Evolutionary conservation across 306 rosid genomes (phyloP), one percentile per base, ranked within the genome.

Genomic region (Vigna radiata): DNA sequence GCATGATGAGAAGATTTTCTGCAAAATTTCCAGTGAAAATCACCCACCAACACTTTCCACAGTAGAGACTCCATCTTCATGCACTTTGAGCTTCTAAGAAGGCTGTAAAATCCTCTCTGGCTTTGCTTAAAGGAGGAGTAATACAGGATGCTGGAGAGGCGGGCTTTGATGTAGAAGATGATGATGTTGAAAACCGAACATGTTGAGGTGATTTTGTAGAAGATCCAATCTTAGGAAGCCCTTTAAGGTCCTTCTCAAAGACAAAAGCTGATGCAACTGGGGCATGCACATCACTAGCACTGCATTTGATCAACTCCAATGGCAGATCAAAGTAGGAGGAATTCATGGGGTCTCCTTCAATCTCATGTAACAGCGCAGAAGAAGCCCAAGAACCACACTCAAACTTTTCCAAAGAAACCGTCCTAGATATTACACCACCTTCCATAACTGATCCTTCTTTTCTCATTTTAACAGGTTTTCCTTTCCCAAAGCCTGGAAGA

Each of bases 321-420:
- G 98, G 98, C 49, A 95, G 86, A 80, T 92, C 98, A 70, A 86
- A 95, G 82, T 86, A 90, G 33, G 84, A 88, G 65, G 67, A 60
- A 31, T 68, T 82, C 16, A 8, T 50, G 6, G 91, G 75, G 16
- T 89, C 90, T 1, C 81, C 92, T 49, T 84, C 91, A 18, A 12
- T 39, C 41, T 88, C 85, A 62, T 59, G 68, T 8, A 75, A 58
- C 53, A 85, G 7, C 47, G 84, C 88, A 6, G 93, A 85, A 21
- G 97, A 86, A 64, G 97, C 96, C 98, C 98, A 95, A 0, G 97
- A 95, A 3, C 98, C 98, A 29, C 97, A 95, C 73, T 95, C 98
- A 73, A 95, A 95, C 46, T 88, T 90, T 75, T 95, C 97, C 83
- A 95, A 13, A 1, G 97, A 95, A 44, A 90, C 93, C 9, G 90